These are phyloP conservation scores for Xylaria sp. DNA, from an alignment of 495 filamentous ascomycete species.

Conservation along the genomic window DNA sequence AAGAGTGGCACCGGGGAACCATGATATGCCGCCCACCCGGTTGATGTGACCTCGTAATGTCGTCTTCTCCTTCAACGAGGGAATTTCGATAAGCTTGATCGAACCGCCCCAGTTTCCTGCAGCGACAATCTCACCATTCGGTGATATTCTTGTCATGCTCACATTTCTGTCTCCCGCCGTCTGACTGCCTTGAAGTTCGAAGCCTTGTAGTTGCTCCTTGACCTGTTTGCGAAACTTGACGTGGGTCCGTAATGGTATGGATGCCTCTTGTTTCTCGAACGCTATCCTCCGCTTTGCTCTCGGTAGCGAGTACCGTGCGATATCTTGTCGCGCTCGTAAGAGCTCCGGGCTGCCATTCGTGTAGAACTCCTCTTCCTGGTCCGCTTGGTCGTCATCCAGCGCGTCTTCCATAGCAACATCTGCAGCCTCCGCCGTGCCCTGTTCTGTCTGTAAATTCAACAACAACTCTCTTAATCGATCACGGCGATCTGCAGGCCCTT, in stretches of 20 bases:
- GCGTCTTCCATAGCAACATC: conserved; percentile 70
- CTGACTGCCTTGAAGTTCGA: conserved; percentile 91
- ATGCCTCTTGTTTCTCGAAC: conserved; percentile 78
- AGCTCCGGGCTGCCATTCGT: conserved; percentile 79
- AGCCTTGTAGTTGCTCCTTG: conserved; percentile 80
- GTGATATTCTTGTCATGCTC: conserved; percentile 88
- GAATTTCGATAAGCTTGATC: conserved; percentile 83
- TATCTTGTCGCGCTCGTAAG: conserved; percentile 76
- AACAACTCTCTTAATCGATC: conserved; percentile 86
- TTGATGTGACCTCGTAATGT: conserved; percentile 83
- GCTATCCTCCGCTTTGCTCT: conserved; percentile 77
- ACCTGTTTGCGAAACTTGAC: conserved; percentile 88
- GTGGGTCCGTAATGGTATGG: conserved; percentile 83
- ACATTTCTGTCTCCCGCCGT: conserved; percentile 90
- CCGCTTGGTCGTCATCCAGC: conserved; percentile 64
- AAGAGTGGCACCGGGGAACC: conserved; percentile 86
- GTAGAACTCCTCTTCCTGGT: conserved; percentile 96
- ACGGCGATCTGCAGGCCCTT: conserved; percentile 84
- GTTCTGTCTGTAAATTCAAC: conserved; percentile 54
- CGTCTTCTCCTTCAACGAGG: conserved; percentile 76
- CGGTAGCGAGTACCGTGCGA: conserved; percentile 86
- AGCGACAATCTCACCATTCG: conserved; percentile 81
- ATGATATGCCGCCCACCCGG: conserved; percentile 87
- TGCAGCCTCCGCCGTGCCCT: conserved; percentile 65
- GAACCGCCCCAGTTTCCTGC: conserved; percentile 91